phyloP scores from a whole-genome alignment of 139 green algal species.

The Micromonas pusilla region DNA sequence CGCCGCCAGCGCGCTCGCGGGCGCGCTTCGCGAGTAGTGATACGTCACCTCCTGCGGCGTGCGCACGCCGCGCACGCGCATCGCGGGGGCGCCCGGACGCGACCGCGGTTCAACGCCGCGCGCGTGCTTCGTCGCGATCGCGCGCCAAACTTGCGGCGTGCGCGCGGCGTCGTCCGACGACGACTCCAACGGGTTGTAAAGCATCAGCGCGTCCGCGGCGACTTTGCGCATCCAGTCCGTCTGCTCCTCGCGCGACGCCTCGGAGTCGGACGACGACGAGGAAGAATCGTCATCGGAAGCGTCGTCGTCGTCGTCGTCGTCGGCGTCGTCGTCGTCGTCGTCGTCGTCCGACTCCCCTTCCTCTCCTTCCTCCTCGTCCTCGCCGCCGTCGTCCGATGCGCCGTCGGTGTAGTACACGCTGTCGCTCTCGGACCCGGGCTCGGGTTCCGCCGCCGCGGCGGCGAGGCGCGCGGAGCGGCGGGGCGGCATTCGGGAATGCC shows the following conservation, averaged over 20 bases:
- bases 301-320: background rate
- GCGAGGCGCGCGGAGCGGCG: too few relatives aligned
- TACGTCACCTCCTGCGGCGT: too few relatives aligned
- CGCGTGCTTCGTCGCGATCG: background rate
- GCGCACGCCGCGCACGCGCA: too few relatives aligned
- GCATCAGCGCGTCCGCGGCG: background rate
- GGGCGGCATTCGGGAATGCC: too few relatives aligned
- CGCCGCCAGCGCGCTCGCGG: too few relatives aligned
- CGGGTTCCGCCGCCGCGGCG: too few relatives aligned
- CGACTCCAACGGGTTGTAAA: background rate
- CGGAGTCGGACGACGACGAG: background rate
- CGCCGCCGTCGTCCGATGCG: background rate
- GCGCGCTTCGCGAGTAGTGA: too few relatives aligned
- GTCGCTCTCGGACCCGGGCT: too few relatives aligned
- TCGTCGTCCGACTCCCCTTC: background rate
- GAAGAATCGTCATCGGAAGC: background rate
- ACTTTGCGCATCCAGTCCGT: background rate
- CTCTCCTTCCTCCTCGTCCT: background rate
- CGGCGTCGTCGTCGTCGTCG: background rate
- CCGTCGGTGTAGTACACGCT: background rate
- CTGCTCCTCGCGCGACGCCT: background rate
- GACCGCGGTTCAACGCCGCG: too few relatives aligned
- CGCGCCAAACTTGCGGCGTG: background rate
- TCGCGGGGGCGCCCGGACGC: too few relatives aligned
- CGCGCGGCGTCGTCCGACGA: background rate